Evolutionary conservation across 768 basidiomycete genomes (phyloP).

Genomic region (Exidia glandulosa): DNA sequence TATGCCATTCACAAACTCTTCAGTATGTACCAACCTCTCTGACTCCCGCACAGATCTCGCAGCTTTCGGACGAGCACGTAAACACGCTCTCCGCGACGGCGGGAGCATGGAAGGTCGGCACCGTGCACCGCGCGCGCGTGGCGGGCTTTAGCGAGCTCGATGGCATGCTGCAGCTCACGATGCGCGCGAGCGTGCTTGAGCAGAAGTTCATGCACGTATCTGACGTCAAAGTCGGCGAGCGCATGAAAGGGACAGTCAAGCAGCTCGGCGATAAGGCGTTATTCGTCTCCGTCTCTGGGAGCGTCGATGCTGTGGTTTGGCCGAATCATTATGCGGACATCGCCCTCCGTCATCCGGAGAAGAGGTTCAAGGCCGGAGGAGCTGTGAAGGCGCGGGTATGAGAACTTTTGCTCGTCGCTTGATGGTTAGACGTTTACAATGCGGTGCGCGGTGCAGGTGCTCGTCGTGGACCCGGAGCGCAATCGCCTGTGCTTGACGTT

Average conservation of each 20-base stretch:
- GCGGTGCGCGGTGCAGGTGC: slow-evolving; percentile 39
- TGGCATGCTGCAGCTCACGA: slow-evolving; percentile 76
- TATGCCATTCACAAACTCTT: too few relatives aligned
- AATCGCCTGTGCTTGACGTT: slow-evolving; percentile 80
- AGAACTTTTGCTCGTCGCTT: neutral
- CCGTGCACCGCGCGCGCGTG: slow-evolving; percentile 76
- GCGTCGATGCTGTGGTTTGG: slow-evolving; percentile 87
- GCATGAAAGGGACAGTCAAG: slow-evolving; percentile 74
- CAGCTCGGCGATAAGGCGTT: slow-evolving; percentile 68
- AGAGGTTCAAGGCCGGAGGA: slow-evolving; percentile 74
- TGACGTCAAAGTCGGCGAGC: slow-evolving; percentile 77
- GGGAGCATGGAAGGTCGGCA: slow-evolving; percentile 70
- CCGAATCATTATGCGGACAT: slow-evolving; percentile 95
- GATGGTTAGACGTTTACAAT: neutral
- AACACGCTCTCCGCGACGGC: slow-evolving; percentile 57
- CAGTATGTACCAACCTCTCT: neutral
- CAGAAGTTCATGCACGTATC: slow-evolving; percentile 76
- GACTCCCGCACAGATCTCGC: slow-evolving; percentile 64
- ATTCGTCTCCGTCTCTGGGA: slow-evolving; percentile 79
- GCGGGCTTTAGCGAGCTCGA: slow-evolving; percentile 79
- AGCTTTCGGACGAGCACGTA: slow-evolving; percentile 85
- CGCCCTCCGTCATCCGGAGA: slow-evolving; percentile 82
- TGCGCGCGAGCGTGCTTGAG: slow-evolving; percentile 71
- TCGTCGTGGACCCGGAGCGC: slow-evolving; percentile 69
- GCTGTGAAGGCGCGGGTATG: slow-evolving; percentile 78